These are phyloP conservation scores for Fusarium musae DNA, from an alignment of 2,329 filamentous ascomycete species.

Conservation along the genomic window DNA sequence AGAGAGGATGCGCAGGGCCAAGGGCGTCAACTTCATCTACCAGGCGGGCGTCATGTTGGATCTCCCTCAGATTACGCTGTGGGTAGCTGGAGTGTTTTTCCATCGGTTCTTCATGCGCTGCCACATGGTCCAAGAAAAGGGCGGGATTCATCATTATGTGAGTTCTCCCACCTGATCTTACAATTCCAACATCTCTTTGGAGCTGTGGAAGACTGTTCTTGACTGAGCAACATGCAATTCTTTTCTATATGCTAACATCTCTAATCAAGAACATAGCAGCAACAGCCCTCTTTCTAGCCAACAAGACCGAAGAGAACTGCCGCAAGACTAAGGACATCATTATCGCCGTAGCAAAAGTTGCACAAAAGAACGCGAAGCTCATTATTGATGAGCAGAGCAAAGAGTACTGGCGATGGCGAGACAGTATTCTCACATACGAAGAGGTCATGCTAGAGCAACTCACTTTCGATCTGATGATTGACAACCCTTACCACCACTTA, in stretches of 20 bases:
- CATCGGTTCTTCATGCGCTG: constrained; percentile 95
- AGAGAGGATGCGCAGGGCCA: constrained; percentile 83
- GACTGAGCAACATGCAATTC: not conserved
- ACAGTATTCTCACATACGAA: constrained; percentile 92
- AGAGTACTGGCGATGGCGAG: constrained; percentile 98
- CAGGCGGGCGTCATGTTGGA: constrained; percentile 94
- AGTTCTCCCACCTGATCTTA: constrained; percentile 46
- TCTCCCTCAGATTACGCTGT: constrained; percentile 89
- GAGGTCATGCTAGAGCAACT: constrained; percentile 91
- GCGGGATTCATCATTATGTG: constrained; percentile 90
- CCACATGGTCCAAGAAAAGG: constrained; percentile 79
- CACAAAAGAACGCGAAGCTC: constrained; percentile 91
- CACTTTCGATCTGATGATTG: constrained; percentile 92
- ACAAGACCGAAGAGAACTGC: constrained; percentile 97
- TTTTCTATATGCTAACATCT: constrained; percentile 22
- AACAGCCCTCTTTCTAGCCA: constrained; percentile 90
- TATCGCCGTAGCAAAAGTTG: constrained; percentile 91
- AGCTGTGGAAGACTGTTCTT: not conserved
- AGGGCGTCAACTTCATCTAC: constrained; percentile 96
- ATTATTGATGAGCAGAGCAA: constrained; percentile 96
- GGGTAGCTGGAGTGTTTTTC: constrained; percentile 93
- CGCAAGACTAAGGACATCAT: constrained; percentile 96
- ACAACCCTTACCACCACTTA: constrained; percentile 86
- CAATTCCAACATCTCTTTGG: not conserved
- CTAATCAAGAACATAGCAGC: constrained; percentile 78